Evolutionary conservation across 169 alveolate genomes (phyloP), one percentile per base, ranked within the genome.

Genomic region (Babesia microti): DNA sequence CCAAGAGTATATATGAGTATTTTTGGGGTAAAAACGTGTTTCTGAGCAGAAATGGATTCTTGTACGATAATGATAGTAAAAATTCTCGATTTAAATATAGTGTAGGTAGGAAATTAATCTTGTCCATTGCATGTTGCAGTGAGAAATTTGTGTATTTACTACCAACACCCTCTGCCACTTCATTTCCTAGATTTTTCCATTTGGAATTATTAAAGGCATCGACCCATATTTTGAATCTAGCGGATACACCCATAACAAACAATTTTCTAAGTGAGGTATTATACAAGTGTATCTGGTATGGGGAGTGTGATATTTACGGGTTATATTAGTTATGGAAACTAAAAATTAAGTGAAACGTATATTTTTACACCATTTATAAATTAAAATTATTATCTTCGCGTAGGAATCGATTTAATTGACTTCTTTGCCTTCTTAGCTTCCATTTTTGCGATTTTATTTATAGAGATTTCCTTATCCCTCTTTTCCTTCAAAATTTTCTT

Each of bases 131-230:
- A 57, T 65, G 76, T 23, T 65, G 76, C 9, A 65, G 61, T 21
- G 76, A 65, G 47, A 65, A 65, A 55, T 65, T 65, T 32, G 76
- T 65, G 48, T 47, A 65, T 18, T 65, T 65, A 55, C 76, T 65
- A n/a, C 59, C 59, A 26, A 69, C 65, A 2, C 76, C 76, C 29
- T 65, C 76, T 4, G 76, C 65, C 6, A 55, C 63, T 36, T 65
- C 76, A 40, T 65, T 65, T 9, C 76, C 76, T 18, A 65, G 63
- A 21, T 49, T 68, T 17, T 68, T 63, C 59, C 57, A 65, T 26
- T 65, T 65, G 27, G 66, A 40, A 24, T 21, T 45, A 18, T 42
- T 47, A 22, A 65, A 53, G 7, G 48, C 24, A 17, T 33, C 41
- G 12, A 56, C 15, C 76, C 76, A 65, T 55, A 35, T 50, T 42